phyloP scores from a whole-genome alignment of 192 early-diverging fungal species.

The Coemansia sp. region DNA sequence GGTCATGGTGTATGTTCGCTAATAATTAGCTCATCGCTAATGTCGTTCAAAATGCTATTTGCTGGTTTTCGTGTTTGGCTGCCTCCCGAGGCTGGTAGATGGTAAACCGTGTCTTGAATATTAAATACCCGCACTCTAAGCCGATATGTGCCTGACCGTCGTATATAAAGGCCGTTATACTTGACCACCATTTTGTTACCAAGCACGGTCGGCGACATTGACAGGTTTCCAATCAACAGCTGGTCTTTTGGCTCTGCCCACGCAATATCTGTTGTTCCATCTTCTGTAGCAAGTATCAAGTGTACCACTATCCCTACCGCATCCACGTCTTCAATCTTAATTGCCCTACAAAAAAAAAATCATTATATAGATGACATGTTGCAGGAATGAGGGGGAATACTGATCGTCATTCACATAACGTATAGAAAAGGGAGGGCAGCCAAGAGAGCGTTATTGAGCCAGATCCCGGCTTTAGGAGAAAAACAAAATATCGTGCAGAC shows the following conservation, averaged over 20 bases:
- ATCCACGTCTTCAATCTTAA: slow-evolving; percentile 17
- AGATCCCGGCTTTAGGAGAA: too few species aligned
- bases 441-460: too few species aligned
- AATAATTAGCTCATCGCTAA: slow-evolving; percentile 19
- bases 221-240: slow-evolving; percentile 14
- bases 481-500: too few species aligned
- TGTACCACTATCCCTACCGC: slow-evolving; percentile 24
- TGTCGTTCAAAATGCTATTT: slow-evolving; percentile 20
- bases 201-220: slow-evolving; percentile 11
- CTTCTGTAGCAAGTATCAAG: slow-evolving; percentile 18
- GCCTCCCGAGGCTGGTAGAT: slow-evolving; percentile 1
- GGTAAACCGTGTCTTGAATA: slow-evolving; percentile 10
- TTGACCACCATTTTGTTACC: slow-evolving; percentile 17
- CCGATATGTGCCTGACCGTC: slow-evolving; percentile 21
- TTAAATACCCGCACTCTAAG: slow-evolving; percentile 28
- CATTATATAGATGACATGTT: too few species aligned
- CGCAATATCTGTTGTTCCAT: slow-evolving; percentile 30
- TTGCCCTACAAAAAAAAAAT: slow-evolving; percentile 15
- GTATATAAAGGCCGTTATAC: slow-evolving; percentile 13
- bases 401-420: too few species aligned
- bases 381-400: too few species aligned
- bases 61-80: slow-evolving; percentile 2
- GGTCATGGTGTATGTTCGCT: slow-evolving; percentile 1
- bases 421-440: too few species aligned
- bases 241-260: slow-evolving; percentile 15